phyloP scores from a whole-genome alignment of 805 yeast species.

The Starmerella vitae region DNA sequence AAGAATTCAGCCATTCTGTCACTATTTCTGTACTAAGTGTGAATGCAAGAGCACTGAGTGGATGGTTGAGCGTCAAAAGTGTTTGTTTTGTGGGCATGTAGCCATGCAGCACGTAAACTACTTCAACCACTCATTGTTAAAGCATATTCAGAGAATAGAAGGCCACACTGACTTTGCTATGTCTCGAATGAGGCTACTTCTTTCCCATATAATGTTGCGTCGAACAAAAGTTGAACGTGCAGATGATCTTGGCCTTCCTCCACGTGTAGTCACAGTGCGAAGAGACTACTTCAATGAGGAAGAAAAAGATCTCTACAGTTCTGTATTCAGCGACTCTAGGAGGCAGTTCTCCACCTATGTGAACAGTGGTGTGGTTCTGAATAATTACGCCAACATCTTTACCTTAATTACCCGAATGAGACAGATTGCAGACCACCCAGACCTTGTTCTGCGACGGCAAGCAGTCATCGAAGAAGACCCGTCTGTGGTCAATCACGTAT shows the following conservation, averaged over 20 bases:
- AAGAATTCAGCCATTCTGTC: conserved; percentile 71
- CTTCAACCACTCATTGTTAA: conserved; percentile 89
- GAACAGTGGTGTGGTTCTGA: conserved; percentile 89
- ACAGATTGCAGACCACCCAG: conserved; percentile 97
- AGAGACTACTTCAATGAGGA: conserved; percentile 84
- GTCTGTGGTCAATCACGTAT: conserved; percentile 40
- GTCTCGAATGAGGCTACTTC: conserved; percentile 54
- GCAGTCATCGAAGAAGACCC: conserved; percentile 22
- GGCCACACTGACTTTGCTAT: conserved; percentile 75
- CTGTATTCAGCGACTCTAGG: conserved; percentile 73
- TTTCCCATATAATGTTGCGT: conserved; percentile 76
- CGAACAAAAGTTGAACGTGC: conserved; percentile 94
- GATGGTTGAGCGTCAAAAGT: conserved; percentile 74
- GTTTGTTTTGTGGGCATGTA: conserved; percentile 78
- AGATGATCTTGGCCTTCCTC: conserved; percentile 94
- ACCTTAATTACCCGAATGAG: conserved; percentile 94
- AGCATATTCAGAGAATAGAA: conserved; percentile 74
- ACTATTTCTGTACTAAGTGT: conserved; percentile 88
- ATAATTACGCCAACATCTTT: conserved; percentile 93
- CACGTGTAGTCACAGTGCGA: conserved; percentile 80
- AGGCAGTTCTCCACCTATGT: conserved; percentile 85
- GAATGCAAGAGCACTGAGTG: conserved; percentile 71
- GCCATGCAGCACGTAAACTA: conserved; percentile 93
- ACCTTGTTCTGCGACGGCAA: conserved; percentile 65
- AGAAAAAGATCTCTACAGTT: conserved; percentile 82